Conservation (phyloP, 257 asterid genomes). For the Scutellaria baicalensis region DNA sequence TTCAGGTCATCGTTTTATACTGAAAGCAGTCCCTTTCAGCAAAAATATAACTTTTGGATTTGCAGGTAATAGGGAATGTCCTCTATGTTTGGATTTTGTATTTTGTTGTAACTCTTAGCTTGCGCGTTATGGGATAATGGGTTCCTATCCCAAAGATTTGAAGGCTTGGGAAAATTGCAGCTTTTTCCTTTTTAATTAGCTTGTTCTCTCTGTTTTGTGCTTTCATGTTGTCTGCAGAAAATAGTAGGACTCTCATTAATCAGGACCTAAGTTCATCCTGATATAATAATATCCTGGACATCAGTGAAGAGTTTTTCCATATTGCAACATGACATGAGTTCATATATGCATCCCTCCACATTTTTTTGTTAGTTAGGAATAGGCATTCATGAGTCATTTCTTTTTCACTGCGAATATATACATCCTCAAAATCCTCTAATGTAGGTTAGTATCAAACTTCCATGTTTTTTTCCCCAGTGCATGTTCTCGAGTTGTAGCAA, state of each 20-base stretch:
- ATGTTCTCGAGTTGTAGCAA: too few relatives aligned
- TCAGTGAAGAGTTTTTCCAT: too few relatives aligned
- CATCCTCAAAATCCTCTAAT: too few relatives aligned
- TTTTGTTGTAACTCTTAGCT: not conserved
- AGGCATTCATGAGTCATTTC: too few relatives aligned
- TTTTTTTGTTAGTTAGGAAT: too few relatives aligned
- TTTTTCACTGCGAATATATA: too few relatives aligned
- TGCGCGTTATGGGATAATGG: slow-evolving; percentile 1
- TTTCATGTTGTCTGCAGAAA: not conserved
- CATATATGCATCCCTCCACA: too few relatives aligned
- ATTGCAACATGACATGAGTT: too few relatives aligned
- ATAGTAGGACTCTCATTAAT: not conserved
- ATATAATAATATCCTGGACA: not conserved
- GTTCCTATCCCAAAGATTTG: not conserved
- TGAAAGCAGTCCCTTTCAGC: slow-evolving; percentile 97
- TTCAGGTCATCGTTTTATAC: slow-evolving; percentile 69
- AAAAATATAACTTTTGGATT: slow-evolving; percentile 80
- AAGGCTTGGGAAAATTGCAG: not conserved
- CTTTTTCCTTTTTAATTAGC: not conserved
- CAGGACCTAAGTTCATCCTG: not conserved
- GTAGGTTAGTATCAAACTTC: too few relatives aligned
- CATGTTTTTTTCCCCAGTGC: too few relatives aligned
- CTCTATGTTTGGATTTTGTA: not conserved
- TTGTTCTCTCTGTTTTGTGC: not conserved
- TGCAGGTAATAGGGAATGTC: slow-evolving; percentile 44